A percentile compares a stretch with the other conserved stretches of the same genome.
These are phyloP conservation scores for Pseudogymnoascus sp. DNA, from an alignment of 2,329 filamentous ascomycete species.

Conservation along the genomic window DNA sequence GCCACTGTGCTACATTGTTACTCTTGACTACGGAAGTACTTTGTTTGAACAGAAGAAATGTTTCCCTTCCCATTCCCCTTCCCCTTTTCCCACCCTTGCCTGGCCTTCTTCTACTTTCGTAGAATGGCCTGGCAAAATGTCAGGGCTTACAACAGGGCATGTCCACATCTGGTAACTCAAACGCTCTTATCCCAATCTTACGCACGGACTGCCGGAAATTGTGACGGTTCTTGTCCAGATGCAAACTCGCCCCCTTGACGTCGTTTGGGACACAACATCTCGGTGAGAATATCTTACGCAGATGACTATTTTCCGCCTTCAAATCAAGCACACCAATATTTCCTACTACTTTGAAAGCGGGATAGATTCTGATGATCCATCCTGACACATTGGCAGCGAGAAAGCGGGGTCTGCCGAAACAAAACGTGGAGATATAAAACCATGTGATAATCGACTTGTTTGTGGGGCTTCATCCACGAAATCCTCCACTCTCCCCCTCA, in stretches of 20 bases:
- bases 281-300: neutral
- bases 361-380: neutral
- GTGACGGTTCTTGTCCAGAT: neutral
- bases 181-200: neutral
- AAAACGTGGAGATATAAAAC: neutral
- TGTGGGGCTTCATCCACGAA: neutral
- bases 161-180: neutral
- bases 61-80: neutral
- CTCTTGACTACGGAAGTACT: neutral
- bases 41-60: neutral
- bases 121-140: neutral
- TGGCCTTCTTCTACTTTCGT: neutral
- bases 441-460: conserved; percentile 2
- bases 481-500: neutral
- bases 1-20: neutral
- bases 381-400: neutral
- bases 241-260: neutral
- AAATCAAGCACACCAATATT: conserved; percentile 3
- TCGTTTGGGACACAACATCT: conserved; percentile 2
- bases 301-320: neutral
- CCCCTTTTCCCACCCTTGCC: neutral
- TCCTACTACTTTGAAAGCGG: neutral
- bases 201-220: conserved; percentile 8
- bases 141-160: neutral
- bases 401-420: conserved; percentile 6